phyloP scores from a whole-genome alignment of 1,284 basidiomycete genomes.

The Ustilago lituana region DNA sequence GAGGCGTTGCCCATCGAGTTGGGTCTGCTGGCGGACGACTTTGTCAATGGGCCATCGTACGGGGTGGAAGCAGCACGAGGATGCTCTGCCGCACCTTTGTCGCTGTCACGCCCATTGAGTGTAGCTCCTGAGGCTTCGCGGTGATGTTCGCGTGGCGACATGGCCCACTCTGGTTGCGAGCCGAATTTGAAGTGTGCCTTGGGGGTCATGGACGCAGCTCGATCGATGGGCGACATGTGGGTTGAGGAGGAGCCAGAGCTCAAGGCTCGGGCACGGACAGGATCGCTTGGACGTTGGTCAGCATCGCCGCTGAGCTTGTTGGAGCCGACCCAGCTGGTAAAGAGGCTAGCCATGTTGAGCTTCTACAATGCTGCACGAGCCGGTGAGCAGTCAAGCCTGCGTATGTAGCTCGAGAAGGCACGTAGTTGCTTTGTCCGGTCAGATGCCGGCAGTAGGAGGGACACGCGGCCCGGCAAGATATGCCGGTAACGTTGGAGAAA shows the following conservation, averaged over 20 bases:
- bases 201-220: constrained; percentile 44
- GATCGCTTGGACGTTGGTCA: constrained; percentile 29
- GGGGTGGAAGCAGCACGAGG: neutral
- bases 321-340: constrained; percentile 38
- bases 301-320: constrained; percentile 23
- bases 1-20: constrained; percentile 14
- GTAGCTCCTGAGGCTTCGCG: constrained; percentile 44
- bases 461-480: neutral
- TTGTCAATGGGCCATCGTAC: neutral
- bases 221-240: constrained; percentile 42
- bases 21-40: constrained; percentile 22
- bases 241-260: constrained; percentile 25
- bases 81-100: neutral
- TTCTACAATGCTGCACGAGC: neutral
- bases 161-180: constrained; percentile 13
- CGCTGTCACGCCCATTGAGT: constrained; percentile 25
- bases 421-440: too few species aligned
- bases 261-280: constrained; percentile 11
- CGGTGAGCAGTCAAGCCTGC: neutral
- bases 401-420: too few species aligned
- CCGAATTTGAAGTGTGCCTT: constrained; percentile 31
- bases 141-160: constrained; percentile 24
- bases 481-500: neutral
- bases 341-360: constrained; percentile 36
- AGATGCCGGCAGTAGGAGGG: constrained; percentile 2